These are phyloP conservation scores for Botryotinia globosa DNA, from an alignment of 2,329 filamentous ascomycete genomes.

Conservation along the genomic window DNA sequence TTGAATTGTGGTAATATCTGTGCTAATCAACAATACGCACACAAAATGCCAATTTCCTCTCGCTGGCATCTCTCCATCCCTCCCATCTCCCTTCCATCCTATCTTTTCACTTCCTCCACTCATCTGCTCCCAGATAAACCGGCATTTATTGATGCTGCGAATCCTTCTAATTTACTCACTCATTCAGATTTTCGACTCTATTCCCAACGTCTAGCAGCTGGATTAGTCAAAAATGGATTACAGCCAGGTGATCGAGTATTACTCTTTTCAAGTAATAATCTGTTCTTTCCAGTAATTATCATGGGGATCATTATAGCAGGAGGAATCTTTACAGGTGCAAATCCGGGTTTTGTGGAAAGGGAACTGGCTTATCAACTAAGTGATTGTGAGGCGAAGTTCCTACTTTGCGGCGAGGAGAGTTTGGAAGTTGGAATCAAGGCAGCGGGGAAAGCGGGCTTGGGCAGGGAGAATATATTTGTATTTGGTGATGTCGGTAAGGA, in stretches of 20 bases:
- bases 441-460: conserved; percentile 56
- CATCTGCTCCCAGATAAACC: conserved; percentile 45
- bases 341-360: conserved; percentile 60
- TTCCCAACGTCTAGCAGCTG: conserved; percentile 69
- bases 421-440: conserved; percentile 66
- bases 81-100: conserved; percentile 51
- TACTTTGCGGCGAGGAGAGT: conserved; percentile 60
- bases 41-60: conserved; percentile 32
- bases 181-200: conserved; percentile 63
- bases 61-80: conserved; percentile 31
- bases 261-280: conserved; percentile 53
- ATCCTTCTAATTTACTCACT: conserved; percentile 65
- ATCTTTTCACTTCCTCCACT: conserved; percentile 52
- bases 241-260: conserved; percentile 52
- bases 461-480: conserved; percentile 56
- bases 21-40: not conserved
- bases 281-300: conserved; percentile 54
- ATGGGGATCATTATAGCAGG: conserved; percentile 52
- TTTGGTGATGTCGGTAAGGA: conserved; percentile 55
- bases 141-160: conserved; percentile 61
- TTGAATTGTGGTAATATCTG: not conserved
- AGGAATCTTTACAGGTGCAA: conserved; percentile 53
- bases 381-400: conserved; percentile 65
- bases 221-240: conserved; percentile 62
- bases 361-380: conserved; percentile 74